Conservation (phyloP, 2,329 filamentous ascomycete genomes). For the Sporothrix globosa region DNA sequence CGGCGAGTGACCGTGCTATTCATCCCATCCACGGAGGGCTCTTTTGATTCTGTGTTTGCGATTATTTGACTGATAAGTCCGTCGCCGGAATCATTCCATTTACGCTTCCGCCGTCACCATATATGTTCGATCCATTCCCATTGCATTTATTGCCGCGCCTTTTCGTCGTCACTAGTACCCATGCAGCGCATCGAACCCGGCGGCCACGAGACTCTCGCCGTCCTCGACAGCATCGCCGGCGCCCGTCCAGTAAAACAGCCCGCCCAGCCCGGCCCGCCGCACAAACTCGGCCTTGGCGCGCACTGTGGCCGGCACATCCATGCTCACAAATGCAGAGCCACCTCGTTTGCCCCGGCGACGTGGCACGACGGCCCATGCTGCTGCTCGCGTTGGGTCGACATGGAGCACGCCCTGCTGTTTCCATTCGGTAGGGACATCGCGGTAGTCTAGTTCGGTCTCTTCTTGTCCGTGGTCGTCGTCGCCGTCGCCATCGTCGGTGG, state of each 20-base stretch:
- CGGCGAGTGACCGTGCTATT: no score
- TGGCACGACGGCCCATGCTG: conserved; percentile 58
- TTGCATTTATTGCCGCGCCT: no score
- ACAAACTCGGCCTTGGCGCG: conserved; percentile 64
- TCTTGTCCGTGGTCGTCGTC: conserved; percentile 36
- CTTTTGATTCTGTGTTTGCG: no score
- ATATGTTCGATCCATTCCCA: no score
- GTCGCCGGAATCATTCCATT: no score
- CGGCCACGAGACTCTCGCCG: conserved; percentile 60
- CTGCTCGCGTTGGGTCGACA: conserved; percentile 43
- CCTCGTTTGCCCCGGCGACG: conserved; percentile 22
- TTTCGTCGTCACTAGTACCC: conserved; percentile 7
- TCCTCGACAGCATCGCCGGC: conserved; percentile 58
- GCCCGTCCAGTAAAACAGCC: conserved; percentile 71
- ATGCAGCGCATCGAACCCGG: conserved; percentile 58
- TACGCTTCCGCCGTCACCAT: no score
- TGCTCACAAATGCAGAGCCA: conserved; percentile 60
- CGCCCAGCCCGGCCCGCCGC: conserved; percentile 57
- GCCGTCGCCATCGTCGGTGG: neutral
- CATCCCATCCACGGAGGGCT: no score
- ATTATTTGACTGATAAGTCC: no score
- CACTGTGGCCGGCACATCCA: conserved; percentile 65
- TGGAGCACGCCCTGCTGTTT: conserved; percentile 36
- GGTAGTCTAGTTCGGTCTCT: conserved; percentile 63
- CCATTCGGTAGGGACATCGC: conserved; percentile 54